phyloP scores from a whole-genome alignment of 805 yeast species.

The Barnettozyma sp. region DNA sequence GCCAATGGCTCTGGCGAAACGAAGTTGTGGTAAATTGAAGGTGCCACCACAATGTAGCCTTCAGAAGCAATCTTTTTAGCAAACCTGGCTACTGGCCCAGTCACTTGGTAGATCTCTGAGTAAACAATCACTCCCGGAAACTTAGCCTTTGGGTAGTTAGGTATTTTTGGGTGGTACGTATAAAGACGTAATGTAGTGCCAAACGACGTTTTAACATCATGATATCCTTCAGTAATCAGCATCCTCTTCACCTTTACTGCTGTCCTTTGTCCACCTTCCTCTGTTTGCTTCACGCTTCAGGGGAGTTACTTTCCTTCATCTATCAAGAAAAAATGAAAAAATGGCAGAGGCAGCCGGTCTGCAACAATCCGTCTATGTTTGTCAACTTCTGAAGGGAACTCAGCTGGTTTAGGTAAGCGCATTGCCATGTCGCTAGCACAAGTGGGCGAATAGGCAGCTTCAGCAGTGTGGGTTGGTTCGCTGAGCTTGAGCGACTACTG shows the following conservation, averaged over 20 bases:
- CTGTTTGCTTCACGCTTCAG: no score
- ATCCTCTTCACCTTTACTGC: no score
- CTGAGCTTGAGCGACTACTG: not conserved
- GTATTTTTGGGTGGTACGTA: conserved; percentile 59
- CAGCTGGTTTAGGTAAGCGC: no score
- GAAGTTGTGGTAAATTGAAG: conserved; percentile 74
- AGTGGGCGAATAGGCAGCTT: no score
- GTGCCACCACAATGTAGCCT: conserved; percentile 75
- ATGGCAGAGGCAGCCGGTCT: no score
- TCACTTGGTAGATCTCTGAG: conserved; percentile 75
- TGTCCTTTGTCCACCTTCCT: no score
- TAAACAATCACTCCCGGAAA: conserved; percentile 78
- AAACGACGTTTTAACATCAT: conserved; percentile 58
- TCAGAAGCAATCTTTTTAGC: conserved; percentile 74
- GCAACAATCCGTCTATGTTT: no score
- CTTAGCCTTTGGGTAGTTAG: conserved; percentile 69
- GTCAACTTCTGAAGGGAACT: no score
- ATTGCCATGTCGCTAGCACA: no score
- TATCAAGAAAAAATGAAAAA: no score
- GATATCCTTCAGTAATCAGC: conserved; percentile 61
- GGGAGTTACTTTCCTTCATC: no score
- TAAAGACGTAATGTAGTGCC: conserved; percentile 63
- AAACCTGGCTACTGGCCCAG: conserved; percentile 75
- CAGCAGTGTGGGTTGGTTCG: no score
- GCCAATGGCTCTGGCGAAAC: conserved; percentile 55